Evolutionary conservation across 306 rosid genomes (phyloP).

Genomic region (Acacia crassicarpa): DNA sequence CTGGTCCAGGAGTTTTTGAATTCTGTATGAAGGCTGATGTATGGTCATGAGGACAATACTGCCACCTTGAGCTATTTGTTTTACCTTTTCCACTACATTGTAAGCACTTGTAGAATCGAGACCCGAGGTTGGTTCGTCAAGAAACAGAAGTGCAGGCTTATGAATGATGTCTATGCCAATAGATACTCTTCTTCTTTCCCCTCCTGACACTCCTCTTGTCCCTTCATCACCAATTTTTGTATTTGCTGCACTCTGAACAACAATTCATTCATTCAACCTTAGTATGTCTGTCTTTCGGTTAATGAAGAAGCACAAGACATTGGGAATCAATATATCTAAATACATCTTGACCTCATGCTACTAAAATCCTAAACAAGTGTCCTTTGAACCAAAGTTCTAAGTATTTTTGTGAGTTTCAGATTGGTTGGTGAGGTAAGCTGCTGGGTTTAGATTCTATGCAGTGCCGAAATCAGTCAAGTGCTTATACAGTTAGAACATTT

Average conservation of each 20-base stretch:
- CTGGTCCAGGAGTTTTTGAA: conserved; percentile 78
- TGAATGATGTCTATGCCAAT: conserved; percentile 87
- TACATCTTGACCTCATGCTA: not conserved
- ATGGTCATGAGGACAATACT: conserved; percentile 88
- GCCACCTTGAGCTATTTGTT: conserved; percentile 85
- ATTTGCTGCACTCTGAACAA: conserved; percentile 66
- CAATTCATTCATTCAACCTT: conserved; percentile 3
- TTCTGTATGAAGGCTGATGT: conserved; percentile 87
- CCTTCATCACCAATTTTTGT: conserved; percentile 87
- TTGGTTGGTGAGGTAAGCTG: not conserved
- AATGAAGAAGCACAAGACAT: not conserved
- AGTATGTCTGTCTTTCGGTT: not conserved
- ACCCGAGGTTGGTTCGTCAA: conserved; percentile 94
- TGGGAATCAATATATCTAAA: not conserved
- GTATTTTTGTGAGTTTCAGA: not conserved
- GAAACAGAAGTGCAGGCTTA: conserved; percentile 74
- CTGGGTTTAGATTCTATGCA: not conserved
- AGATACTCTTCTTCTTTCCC: conserved; percentile 84
- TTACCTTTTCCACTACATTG: conserved; percentile 85
- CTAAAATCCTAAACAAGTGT: not conserved
- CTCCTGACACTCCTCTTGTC: conserved; percentile 86
- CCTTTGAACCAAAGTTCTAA: not conserved
- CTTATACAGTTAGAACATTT: not conserved
- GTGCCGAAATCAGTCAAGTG: not conserved
- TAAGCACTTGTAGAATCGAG: conserved; percentile 89